These are phyloP conservation scores for Boletus sp. DNA, from an alignment of 768 basidiomycete species.

Conservation along the genomic window DNA sequence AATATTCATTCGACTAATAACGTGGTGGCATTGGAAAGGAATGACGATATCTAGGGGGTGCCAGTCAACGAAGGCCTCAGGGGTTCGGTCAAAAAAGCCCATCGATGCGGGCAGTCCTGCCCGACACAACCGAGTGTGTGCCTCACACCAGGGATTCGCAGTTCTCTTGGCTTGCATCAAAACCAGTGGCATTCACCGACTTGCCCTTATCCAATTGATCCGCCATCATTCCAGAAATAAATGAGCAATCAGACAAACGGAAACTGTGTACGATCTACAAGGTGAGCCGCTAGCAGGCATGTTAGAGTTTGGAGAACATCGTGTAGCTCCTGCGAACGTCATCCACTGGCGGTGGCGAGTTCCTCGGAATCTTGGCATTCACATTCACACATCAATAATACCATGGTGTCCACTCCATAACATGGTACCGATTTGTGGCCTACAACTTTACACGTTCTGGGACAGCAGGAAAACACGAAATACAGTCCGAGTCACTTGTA, in stretches of 20 bases:
- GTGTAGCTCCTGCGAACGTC: background rate
- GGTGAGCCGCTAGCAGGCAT: too few relatives aligned
- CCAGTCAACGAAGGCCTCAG: background rate
- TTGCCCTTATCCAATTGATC: background rate
- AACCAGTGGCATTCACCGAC: background rate
- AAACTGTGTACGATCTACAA: background rate
- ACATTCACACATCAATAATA: background rate
- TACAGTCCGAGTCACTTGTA: background rate
- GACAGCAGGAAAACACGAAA: background rate
- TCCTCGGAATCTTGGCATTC: background rate
- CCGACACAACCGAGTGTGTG: background rate
- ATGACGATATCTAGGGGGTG: background rate
- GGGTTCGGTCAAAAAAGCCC: background rate
- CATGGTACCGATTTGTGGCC: too few relatives aligned
- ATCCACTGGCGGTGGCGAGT: background rate
- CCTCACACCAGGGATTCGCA: background rate
- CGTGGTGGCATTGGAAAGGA: background rate
- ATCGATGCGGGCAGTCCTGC: background rate
- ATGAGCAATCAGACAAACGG: background rate
- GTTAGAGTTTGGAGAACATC: background rate
- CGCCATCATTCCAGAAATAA: background rate
- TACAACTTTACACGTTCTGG: background rate
- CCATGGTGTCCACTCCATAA: too few relatives aligned
- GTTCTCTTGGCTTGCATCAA: background rate
- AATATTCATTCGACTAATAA: too few relatives aligned